Evolutionary conservation across 345 rosid species (phyloP), one percentile per base, ranked within the genome.

Genomic region (Bruguiera sexangula): DNA sequence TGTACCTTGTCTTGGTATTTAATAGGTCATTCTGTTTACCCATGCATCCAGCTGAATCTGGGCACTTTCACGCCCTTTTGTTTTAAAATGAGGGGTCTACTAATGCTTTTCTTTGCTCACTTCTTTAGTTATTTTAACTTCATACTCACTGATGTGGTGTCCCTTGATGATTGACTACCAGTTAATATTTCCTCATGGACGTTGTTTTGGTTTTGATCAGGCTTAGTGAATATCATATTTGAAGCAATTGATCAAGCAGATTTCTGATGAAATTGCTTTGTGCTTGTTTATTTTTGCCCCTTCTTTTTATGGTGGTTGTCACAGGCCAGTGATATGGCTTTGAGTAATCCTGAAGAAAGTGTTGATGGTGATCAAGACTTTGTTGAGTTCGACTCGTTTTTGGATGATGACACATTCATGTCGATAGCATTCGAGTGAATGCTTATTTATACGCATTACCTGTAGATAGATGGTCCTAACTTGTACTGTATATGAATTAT

Each of bases 391-490:
- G 87, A 92, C 13, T 82, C 93, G 54, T 78, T 89, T 74, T 76
- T 92, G 81, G 83, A 89, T 55, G 92, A 92, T 22, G 92, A 88
- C 32, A 60, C 85, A 15, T 82, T 88, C 76, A 88, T 92, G 93
- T 83, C 96, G 6, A 69, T 83, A 68, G 83, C 88, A 61, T 86
- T 87, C 68, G 92, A 83, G 69, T 85, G 82, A 84, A 15, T 22
- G 57, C 8, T 48, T 55, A 52, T 39, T 51, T 15, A 30, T 76
- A 56, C 52, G 21, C 54, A 54, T 55, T 22, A 27, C 53, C 75
- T 76, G 79, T 78, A 76, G 75, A 73, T 75, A 75, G 54, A 64
- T 29, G 60, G 75, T 70, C 60, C 60, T 69, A 63, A 64, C 69
- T 21, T 36, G 31, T 72, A 24, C 32, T 73, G 34, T 77, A 77